phyloP scores from a whole-genome alignment of 305 asterid species.

The Fraxinus ornus region DNA sequence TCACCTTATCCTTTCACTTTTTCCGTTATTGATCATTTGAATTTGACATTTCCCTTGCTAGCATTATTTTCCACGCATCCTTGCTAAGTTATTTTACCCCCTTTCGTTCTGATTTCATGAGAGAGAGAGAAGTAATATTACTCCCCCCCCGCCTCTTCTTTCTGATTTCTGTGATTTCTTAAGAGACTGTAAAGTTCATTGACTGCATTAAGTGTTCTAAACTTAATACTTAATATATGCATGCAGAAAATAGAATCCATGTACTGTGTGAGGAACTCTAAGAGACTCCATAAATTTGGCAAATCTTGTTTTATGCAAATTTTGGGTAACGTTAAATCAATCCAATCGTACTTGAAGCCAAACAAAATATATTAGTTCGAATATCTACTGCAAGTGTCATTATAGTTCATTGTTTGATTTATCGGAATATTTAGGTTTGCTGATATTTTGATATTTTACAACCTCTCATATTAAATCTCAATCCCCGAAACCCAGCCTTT shows the following conservation, averaged over 20 bases:
- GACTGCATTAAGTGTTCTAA: neutral
- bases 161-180: neutral
- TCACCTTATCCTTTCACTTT: constrained; percentile 9
- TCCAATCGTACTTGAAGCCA: neutral
- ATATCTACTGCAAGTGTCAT: neutral
- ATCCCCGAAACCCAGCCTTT: neutral
- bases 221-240: neutral
- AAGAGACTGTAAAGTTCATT: neutral
- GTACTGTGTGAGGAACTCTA: neutral
- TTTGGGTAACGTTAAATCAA: neutral
- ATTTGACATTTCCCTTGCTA: constrained; percentile 2
- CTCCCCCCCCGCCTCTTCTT: neutral
- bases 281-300: neutral
- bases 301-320: neutral
- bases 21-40: neutral
- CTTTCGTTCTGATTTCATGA: neutral
- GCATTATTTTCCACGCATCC: neutral
- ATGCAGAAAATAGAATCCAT: neutral
- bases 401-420: neutral
- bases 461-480: neutral
- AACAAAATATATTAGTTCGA: neutral
- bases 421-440: neutral
- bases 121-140: neutral
- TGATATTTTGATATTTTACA: neutral
- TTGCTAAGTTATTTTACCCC: neutral